Conservation (phyloP, 768 basidiomycete species). For the Termitomyces sp. region DNA sequence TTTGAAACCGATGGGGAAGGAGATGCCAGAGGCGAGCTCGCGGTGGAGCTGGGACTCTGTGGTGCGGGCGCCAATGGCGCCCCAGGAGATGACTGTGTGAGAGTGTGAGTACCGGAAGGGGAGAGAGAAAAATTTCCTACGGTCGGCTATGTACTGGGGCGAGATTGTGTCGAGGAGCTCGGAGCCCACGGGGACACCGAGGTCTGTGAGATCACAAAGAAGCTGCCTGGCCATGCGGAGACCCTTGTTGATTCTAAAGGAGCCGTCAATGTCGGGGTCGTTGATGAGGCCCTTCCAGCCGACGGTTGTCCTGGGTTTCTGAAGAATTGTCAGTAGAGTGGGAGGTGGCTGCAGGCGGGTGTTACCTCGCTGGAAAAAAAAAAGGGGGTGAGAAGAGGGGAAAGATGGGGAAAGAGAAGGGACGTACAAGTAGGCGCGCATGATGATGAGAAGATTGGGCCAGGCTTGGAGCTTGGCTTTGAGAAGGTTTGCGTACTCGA, state of each 20-base stretch:
- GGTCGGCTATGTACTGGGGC: constrained; percentile 81
- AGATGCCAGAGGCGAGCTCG: constrained; percentile 92
- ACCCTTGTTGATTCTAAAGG: constrained; percentile 97
- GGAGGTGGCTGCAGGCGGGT: background rate
- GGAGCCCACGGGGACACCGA: constrained; percentile 90
- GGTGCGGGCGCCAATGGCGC: constrained; percentile 94
- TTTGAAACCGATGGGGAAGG: constrained; percentile 99
- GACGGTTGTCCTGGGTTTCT: constrained; percentile 97
- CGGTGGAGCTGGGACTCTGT: constrained; percentile 97
- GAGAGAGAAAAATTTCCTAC: constrained; percentile 29
- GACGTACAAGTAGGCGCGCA: constrained; percentile 94
- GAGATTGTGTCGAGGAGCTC: constrained; percentile 80
- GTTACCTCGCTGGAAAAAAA: constrained; percentile 28
- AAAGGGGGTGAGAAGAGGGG: background rate
- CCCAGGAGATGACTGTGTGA: constrained; percentile 80
- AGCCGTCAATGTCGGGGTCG: constrained; percentile 93
- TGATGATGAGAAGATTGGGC: constrained; percentile 83
- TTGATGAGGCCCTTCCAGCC: constrained; percentile 97
- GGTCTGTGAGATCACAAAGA: constrained; percentile 83
- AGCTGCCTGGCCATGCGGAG: constrained; percentile 83
- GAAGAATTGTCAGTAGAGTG: constrained; percentile 12
- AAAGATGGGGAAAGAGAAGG: background rate
- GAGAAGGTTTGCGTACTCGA: constrained; percentile 74
- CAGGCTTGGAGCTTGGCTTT: constrained; percentile 60
- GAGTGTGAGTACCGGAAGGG: constrained; percentile 3